Evolutionary conservation across 768 basidiomycete species (phyloP), one percentile per base, ranked within the genome.

Genomic region (Psilocybe tampanensis): DNA sequence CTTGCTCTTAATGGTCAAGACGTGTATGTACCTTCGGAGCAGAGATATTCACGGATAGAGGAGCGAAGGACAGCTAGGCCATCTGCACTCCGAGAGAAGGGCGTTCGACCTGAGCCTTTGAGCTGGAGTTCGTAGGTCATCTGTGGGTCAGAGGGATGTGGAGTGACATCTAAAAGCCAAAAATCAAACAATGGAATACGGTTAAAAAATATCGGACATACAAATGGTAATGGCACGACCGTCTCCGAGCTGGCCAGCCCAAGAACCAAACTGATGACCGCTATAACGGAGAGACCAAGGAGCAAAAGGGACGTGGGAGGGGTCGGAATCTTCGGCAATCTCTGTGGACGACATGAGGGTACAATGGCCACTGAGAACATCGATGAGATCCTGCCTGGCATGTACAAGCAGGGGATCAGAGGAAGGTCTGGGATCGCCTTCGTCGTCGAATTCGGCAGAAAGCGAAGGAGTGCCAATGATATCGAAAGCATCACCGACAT

Each of bases 231-330:
- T 92, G 1, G 97, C 96, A 17, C 97, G 82, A 0, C 97, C 97
- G 65, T 98, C 96, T 12, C 97, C 97, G 3, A 99, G 80, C 68
- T 98, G 97, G 22, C 95, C 94, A 0, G 97, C 95, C 87, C 90
- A 98, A 2, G 67, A 73, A 0, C 94, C 93, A 65, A 94, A 95
- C 64, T 94, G 92, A 66, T 94, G 92, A 0, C 95, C 95, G 60
- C 90, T 93, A 68, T 98, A 98, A 15, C 94, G 80, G 26, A 94
- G 79, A 4, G 91, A 88, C 92, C 94, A 98, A 0, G 96, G 89
- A 3, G 86, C 85, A 63, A 89, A 89, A 1, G 68, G 60, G 0
- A 60, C 47, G 8, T 54, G 41, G 12, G 57, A 59, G 0, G 63
- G 64, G 17, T 32, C 44, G 2, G 55, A 57, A 24, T 48, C 54